These are phyloP conservation scores for Ramularia endophylla DNA, from an alignment of 2,329 filamentous ascomycete genomes.

Conservation along the genomic window DNA sequence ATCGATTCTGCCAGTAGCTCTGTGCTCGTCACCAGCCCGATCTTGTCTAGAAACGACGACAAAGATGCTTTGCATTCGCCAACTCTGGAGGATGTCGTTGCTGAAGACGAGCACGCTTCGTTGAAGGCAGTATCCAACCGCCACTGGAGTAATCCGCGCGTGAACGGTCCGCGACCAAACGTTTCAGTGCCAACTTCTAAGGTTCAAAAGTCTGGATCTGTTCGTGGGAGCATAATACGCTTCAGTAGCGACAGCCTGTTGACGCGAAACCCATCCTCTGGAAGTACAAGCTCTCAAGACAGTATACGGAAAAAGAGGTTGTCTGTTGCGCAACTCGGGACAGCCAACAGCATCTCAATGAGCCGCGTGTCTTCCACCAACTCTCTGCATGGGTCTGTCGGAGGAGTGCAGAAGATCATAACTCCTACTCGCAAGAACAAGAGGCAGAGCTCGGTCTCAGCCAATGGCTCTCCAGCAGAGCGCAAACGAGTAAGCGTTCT, in stretches of 20 bases:
- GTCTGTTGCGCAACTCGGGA: slow-evolving; percentile 29
- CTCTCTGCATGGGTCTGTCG: slow-evolving; percentile 19
- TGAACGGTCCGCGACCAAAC: slow-evolving; percentile 27
- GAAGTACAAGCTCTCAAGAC: slow-evolving; percentile 20
- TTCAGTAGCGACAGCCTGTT: slow-evolving; percentile 21
- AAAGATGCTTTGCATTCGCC: slow-evolving; percentile 18
- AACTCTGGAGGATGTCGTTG: slow-evolving; percentile 23
- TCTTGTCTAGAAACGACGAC: slow-evolving; percentile 19
- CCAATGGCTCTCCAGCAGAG: slow-evolving; percentile 37
- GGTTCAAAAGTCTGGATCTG: slow-evolving; percentile 21
- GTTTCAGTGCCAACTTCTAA: slow-evolving; percentile 18
- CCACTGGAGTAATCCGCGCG: slow-evolving; percentile 30
- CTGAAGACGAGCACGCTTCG: slow-evolving; percentile 23
- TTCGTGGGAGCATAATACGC: slow-evolving; percentile 24
- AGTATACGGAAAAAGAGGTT: slow-evolving; percentile 21
- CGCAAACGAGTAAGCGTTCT: slow-evolving; percentile 26
- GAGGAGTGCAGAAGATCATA: slow-evolving; percentile 24
- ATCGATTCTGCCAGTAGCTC: slow-evolving; percentile 37
- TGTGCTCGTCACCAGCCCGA: slow-evolving; percentile 36
- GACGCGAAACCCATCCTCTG: slow-evolving; percentile 19
- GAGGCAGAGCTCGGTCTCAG: slow-evolving; percentile 28
- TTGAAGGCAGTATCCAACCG: slow-evolving; percentile 34
- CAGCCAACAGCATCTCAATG: slow-evolving; percentile 31
- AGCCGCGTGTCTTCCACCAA: slow-evolving; percentile 31
- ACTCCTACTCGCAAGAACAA: slow-evolving; percentile 27